These are phyloP conservation scores for Neurospora sp. DNA, from an alignment of 495 filamentous ascomycete genomes.

Conservation along the genomic window DNA sequence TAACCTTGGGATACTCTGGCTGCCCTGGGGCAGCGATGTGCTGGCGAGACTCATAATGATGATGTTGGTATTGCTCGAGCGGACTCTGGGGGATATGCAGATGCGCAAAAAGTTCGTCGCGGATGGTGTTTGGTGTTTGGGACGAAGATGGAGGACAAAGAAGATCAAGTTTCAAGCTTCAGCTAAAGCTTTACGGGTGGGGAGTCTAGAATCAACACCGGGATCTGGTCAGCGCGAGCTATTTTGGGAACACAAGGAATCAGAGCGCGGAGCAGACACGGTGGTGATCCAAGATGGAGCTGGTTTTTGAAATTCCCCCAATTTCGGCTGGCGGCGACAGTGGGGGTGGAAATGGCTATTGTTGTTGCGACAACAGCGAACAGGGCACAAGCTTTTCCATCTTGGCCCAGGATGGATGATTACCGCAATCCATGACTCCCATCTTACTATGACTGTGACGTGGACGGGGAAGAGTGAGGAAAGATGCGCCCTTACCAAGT, in stretches of 20 bases:
- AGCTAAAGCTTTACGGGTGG: background rate
- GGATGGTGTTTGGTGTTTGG: background rate
- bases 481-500: background rate
- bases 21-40: conserved; percentile 11
- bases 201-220: background rate
- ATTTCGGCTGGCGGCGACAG: conserved; percentile 15
- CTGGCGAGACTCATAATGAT: conserved; percentile 19
- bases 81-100: background rate
- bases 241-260: background rate
- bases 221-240: background rate
- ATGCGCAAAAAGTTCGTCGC: background rate
- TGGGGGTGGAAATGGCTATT: conserved; percentile 10
- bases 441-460: background rate
- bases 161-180: background rate
- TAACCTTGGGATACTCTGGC: conserved; percentile 15
- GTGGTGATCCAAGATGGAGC: background rate
- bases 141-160: background rate
- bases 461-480: background rate
- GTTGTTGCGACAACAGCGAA: background rate
- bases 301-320: conserved; percentile 2
- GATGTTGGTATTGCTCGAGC: background rate
- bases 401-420: background rate
- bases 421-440: background rate
- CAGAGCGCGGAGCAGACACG: background rate
- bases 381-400: background rate